Percentiles rank a stretch among this genome's conserved stretches.
phyloP scores from a whole-genome alignment of 306 rosid genomes.

The Prunus mira region DNA sequence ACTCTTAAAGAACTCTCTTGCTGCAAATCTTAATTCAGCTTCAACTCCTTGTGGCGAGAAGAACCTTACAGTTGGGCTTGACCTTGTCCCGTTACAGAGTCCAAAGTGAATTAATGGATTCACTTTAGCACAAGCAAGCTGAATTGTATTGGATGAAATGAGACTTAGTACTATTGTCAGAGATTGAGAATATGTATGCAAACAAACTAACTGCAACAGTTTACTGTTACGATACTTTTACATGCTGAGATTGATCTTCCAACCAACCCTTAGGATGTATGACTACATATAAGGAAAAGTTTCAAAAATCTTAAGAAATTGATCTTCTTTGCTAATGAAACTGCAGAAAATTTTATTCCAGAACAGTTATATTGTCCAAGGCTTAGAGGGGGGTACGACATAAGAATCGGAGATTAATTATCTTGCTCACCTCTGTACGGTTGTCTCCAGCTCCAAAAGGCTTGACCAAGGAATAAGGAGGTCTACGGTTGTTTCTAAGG shows the following conservation, averaged over 20 bases:
- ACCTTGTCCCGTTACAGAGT: slow-evolving; percentile 76
- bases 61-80: slow-evolving; percentile 80
- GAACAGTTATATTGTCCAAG: neutral
- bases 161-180: neutral
- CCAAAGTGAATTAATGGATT: slow-evolving; percentile 87
- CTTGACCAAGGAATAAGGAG: slow-evolving; percentile 73
- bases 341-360: neutral
- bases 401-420: neutral
- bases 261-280: too few species aligned
- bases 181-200: neutral
- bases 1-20: slow-evolving; percentile 71
- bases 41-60: slow-evolving; percentile 67
- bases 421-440: slow-evolving; percentile 62
- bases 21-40: slow-evolving; percentile 72
- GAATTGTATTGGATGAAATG: slow-evolving; percentile 25
- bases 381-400: neutral
- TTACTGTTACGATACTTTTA: neutral
- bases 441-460: slow-evolving; percentile 63
- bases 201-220: neutral
- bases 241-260: too few species aligned
- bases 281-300: neutral
- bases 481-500: slow-evolving; percentile 75
- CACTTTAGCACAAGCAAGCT: slow-evolving; percentile 63
- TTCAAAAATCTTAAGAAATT: neutral
- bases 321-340: neutral